Percentiles rank a stretch among this genome's conserved stretches.
Conservation (phyloP, 371 early-diverging fungal species). For the Syncephalastrum contaminatum region DNA sequence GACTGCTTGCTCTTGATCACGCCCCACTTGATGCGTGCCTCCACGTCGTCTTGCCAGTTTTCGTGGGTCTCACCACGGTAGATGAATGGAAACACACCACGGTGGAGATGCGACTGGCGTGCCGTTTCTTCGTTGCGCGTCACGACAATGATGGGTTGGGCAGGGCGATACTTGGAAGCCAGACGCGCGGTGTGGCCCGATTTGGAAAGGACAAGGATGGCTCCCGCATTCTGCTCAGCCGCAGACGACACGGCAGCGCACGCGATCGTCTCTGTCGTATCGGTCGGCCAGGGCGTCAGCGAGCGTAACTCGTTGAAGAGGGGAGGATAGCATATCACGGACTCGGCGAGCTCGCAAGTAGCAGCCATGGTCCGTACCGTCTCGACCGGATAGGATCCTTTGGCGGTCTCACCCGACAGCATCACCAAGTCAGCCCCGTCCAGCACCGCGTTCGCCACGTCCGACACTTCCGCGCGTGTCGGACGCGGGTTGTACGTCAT, state of each 20-base stretch:
- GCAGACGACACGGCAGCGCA: slow-evolving; percentile 87
- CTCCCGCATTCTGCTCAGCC: slow-evolving; percentile 80
- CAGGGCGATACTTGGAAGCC: slow-evolving; percentile 90
- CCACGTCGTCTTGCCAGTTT: slow-evolving; percentile 66
- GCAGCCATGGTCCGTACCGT: slow-evolving; percentile 75
- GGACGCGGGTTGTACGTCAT: slow-evolving; percentile 95
- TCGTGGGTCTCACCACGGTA: slow-evolving; percentile 52
- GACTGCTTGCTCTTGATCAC: slow-evolving; percentile 56
- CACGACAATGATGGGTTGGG: slow-evolving; percentile 86
- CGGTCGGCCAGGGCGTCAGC: slow-evolving; percentile 71
- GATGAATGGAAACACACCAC: slow-evolving; percentile 87
- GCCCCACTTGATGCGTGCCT: slow-evolving; percentile 63
- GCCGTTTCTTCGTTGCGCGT: slow-evolving; percentile 81
- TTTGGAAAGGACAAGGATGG: slow-evolving; percentile 84
- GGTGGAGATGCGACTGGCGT: slow-evolving; percentile 81
- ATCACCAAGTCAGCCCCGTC: slow-evolving; percentile 97
- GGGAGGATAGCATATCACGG: slow-evolving; percentile 71
- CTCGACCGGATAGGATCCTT: slow-evolving; percentile 77
- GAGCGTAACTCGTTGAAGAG: slow-evolving; percentile 77
- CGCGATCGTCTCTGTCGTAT: slow-evolving; percentile 89
- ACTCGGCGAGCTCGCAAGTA: slow-evolving; percentile 70
- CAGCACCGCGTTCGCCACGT: slow-evolving; percentile 95
- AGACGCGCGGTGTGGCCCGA: slow-evolving; percentile 85
- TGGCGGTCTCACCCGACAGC: slow-evolving; percentile 97
- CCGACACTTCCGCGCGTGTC: slow-evolving; percentile 97